These are phyloP conservation scores for Marsdenia floribunda DNA, from an alignment of 257 asterid species.

Conservation along the genomic window DNA sequence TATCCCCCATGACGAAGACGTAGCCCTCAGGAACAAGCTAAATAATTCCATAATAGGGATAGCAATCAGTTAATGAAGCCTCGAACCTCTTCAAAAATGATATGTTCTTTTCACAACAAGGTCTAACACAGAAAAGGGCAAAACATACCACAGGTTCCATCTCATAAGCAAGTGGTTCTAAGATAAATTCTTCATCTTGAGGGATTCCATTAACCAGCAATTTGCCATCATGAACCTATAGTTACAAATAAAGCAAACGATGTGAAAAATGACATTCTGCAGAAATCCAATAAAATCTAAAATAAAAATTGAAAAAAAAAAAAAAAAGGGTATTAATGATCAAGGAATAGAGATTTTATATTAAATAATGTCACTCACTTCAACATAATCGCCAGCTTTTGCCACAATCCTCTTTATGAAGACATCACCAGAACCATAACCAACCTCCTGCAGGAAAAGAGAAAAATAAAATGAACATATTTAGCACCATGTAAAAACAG, in stretches of 20 bases:
- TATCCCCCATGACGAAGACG: constrained; percentile 95
- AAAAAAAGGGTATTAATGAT: background rate
- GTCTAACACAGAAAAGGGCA: background rate
- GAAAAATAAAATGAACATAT: constrained; percentile 4
- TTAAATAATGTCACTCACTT: constrained; percentile 34
- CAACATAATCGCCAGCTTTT: constrained; percentile 81
- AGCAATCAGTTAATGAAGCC: background rate
- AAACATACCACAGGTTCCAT: constrained; percentile 66
- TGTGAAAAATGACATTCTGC: background rate
- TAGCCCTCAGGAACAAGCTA: constrained; percentile 87
- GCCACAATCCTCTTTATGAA: constrained; percentile 93
- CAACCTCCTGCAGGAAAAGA: constrained; percentile 47
- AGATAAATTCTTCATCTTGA: constrained; percentile 77
- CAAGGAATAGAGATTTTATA: background rate
- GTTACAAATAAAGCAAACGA: background rate
- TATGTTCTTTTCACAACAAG: background rate
- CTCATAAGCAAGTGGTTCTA: constrained; percentile 85
- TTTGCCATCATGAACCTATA: constrained; percentile 72
- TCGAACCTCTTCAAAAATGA: background rate
- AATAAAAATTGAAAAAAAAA: too few species aligned
- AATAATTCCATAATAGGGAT: constrained; percentile 12
- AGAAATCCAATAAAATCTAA: background rate
- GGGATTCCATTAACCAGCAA: constrained; percentile 67
- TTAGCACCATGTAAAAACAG: constrained; percentile 1
- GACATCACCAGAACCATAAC: constrained; percentile 66